A percentile compares a stretch with the other conserved stretches of the same genome.
Conservation (phyloP, 306 rosid species). For the Sicyos edulis region DNA sequence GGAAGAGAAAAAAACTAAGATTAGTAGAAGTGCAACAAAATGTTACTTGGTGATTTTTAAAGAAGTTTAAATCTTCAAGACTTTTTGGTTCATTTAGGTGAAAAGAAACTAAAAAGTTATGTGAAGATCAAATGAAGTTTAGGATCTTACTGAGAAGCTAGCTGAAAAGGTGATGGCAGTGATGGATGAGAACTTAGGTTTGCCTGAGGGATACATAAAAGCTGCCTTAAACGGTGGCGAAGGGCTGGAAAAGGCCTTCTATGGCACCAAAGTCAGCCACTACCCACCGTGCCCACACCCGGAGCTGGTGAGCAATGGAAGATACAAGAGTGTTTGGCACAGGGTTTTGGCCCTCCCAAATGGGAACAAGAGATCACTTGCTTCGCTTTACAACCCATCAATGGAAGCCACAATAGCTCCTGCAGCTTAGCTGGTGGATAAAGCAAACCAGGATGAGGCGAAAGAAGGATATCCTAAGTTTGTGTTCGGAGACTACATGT, state of each 20-base stretch:
- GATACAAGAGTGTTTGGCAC: conserved; percentile 93
- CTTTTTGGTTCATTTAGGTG: no score
- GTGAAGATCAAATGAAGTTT: no score
- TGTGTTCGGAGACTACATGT: conserved; percentile 85
- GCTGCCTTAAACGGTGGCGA: conserved; percentile 65
- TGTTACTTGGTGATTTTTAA: no score
- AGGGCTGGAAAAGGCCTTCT: conserved; percentile 49
- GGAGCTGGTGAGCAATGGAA: conserved; percentile 77
- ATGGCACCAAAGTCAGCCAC: conserved; percentile 98
- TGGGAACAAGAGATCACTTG: conserved; percentile 79
- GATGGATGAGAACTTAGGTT: conserved; percentile 87
- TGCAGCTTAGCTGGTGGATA: conserved; percentile 54
- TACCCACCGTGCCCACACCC: conserved; percentile 91
- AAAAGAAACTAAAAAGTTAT: no score
- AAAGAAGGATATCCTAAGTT: conserved; percentile 68
- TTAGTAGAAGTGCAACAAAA: no score
- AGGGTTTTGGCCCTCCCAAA: conserved; percentile 51
- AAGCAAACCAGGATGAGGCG: conserved; percentile 34
- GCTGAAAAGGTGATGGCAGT: conserved; percentile 67
- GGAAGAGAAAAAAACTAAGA: no score
- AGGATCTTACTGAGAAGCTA: conserved; percentile 37
- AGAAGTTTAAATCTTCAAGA: no score
- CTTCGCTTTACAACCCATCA: conserved; percentile 86
- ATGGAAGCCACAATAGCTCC: conserved; percentile 80
- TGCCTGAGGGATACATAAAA: conserved; percentile 63